Base-by-base conservation (phyloP, 139 green algal species). In the Picochlorum sp. region DNA sequence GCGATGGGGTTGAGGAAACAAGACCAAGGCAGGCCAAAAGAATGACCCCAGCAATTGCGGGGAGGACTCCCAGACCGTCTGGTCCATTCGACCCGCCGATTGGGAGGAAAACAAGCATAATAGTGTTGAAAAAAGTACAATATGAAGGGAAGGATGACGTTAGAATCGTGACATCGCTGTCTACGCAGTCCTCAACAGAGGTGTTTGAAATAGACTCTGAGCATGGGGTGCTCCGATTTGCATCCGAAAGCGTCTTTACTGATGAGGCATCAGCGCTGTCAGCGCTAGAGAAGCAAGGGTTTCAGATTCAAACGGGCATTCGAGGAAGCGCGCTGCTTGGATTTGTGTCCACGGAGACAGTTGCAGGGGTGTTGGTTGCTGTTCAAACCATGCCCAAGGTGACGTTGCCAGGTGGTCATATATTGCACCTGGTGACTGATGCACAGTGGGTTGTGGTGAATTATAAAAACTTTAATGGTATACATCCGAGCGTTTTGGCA, bases 391-490 rank as follows among this genome's bases (percentile, higher is more conserved):
- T 79, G 2, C 57, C 84, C 8, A 86, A 86, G 2, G 84, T 81
- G 4, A 69, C 66, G 14, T 79, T 98, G 20, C 92, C 92, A 5
- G 92, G 92, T 8, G 86, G 86, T 9, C 90, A 97, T 68, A 65
- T 80, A 24, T 79, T 98, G 24, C 83, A 87, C 54, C 85, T 82
- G 1, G 83, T 98, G 3, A 77, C 77, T 6, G 84, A 90, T 44
- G 81, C 69, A 55, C 71, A 77, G 13, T 98, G 92, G 92, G 50
- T 88, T 44, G 76, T 79, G 9, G 75, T 97, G 6, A 81, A 85
- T 18, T 71, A 92, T 37, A 74, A 89, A 70, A 52, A 59, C 15
- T 60, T 69, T 37, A 47, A 63, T 24, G 60, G 59, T 56, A 45
- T 68, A 11, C 30, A 62, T 45, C 11, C 30, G 15, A 47, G n/a